Evolutionary conservation across 352 stramenopile genomes (phyloP), one percentile per base, ranked within the genome.

Genomic region (Globisporangium lucens): DNA sequence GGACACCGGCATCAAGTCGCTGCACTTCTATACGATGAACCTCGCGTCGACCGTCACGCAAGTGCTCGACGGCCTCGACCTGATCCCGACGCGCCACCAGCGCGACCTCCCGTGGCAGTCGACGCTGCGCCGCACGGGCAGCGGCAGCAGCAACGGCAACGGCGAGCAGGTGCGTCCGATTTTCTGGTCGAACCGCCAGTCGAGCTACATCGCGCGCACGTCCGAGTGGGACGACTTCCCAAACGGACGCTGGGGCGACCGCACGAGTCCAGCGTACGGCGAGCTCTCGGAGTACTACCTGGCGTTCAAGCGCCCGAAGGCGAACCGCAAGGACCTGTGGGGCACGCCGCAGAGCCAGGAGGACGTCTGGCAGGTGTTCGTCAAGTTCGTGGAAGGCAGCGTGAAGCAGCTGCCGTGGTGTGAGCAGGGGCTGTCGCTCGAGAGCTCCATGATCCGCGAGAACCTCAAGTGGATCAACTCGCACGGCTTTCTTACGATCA

Each of bases 131-230:
- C 83, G 85, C 59, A 87, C 70, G 4, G 75, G 77, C 56, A 85
- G 85, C 29, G 80, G 94, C 65, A 87, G 82, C 58, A 87, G 87
- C 24, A 81, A 71, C 41, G 80, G 82, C 53, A 68, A 85, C 57
- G 79, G 76, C 7, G 91, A 97, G 71, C 95, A 91, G 66, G 83
- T 99, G 56, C 93, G 97, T 29, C 97, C 97, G 30, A 99, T 99
- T 67, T 98, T 99, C 68, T 99, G 97, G 97, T 98, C 96, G 6
- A 99, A 99, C 76, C 90, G 97, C 20, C 96, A 98, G 58, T 93
- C 97, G 64, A 98, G 89, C 66, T 99, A 99, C 88, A 90, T 99
- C 29, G 90, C 95, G 65, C 80, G 97, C 57, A 99, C 97, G 56
- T 89, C 97, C 67, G 89, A 95, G 65, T 99, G 97, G 97, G 96